Evolutionary conservation across 2,329 filamentous ascomycete genomes (phyloP).

Genomic region (Diaporthe sp.): DNA sequence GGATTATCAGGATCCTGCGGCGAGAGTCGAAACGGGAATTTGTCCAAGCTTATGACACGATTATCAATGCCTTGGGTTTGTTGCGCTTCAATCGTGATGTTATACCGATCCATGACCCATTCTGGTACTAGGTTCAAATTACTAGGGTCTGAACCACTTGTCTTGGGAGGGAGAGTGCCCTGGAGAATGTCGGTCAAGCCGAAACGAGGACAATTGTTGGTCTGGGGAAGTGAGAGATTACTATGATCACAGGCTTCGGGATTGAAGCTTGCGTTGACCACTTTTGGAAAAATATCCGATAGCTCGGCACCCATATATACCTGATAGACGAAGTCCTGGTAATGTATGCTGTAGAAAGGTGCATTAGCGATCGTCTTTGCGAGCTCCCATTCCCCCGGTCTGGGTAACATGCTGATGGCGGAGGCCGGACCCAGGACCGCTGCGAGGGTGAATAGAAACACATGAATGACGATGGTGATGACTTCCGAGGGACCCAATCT

Average conservation of each 20-base stretch:
- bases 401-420: slow-evolving; percentile 7
- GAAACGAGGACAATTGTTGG: neutral
- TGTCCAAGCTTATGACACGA: no score
- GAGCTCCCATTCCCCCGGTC: neutral
- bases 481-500: no score
- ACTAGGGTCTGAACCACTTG: no score
- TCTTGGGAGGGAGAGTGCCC: no score
- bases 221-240: neutral
- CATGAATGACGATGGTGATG: neutral
- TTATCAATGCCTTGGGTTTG: no score
- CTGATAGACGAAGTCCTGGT: neutral
- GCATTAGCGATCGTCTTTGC: neutral
- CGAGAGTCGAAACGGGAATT: neutral
- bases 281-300: neutral
- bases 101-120: no score
- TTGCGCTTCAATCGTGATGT: neutral
- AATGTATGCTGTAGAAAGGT: neutral
- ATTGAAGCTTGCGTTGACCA: neutral
- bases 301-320: neutral
- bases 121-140: no score
- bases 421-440: neutral
- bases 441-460: neutral
- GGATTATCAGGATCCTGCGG: no score
- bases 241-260: neutral
- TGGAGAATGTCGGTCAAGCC: neutral